Evolutionary conservation across 2,329 filamentous ascomycete species (phyloP).

Genomic region (Calonectria pteridis): DNA sequence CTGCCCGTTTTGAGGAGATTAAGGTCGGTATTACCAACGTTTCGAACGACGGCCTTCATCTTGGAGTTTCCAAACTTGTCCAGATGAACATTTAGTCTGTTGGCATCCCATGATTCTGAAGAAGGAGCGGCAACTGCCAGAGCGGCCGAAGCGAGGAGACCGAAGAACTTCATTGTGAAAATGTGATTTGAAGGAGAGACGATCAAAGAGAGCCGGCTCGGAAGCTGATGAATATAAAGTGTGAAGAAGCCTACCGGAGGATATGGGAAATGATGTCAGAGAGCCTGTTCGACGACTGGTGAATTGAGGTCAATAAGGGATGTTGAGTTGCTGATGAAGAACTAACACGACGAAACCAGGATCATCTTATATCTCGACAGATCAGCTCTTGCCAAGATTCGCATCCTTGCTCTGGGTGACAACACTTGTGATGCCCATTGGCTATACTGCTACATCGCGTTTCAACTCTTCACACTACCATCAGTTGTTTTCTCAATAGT

Average conservation of each 20-base stretch:
- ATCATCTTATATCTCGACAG: not conserved
- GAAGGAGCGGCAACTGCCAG: not conserved
- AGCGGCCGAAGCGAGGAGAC: not conserved
- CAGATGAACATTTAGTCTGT: not conserved
- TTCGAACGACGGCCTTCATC: not conserved
- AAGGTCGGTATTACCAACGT: not conserved
- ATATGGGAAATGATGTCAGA: not conserved
- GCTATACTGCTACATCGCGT: not conserved
- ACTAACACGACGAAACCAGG: not conserved
- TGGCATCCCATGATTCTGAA: not conserved
- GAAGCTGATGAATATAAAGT: not conserved
- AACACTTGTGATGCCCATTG: not conserved
- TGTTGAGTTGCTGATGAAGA: not conserved
- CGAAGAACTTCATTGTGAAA: not conserved
- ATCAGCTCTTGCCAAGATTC: too few relatives aligned
- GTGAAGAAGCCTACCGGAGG: not conserved
- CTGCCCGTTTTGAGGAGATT: not conserved
- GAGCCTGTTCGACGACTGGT: constrained; percentile 1
- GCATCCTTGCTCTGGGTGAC: not conserved
- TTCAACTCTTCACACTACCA: not conserved
- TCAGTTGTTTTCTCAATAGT: not conserved
- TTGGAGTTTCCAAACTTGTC: not conserved
- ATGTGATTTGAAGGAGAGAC: not conserved
- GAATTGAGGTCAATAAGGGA: not conserved
- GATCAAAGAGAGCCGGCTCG: not conserved